Percentiles rank a stretch among this genome's conserved stretches.
Evolutionary conservation across 225 moss, liverwort and hornwort species (phyloP).

Genomic region (Takakia lepidozioides): DNA sequence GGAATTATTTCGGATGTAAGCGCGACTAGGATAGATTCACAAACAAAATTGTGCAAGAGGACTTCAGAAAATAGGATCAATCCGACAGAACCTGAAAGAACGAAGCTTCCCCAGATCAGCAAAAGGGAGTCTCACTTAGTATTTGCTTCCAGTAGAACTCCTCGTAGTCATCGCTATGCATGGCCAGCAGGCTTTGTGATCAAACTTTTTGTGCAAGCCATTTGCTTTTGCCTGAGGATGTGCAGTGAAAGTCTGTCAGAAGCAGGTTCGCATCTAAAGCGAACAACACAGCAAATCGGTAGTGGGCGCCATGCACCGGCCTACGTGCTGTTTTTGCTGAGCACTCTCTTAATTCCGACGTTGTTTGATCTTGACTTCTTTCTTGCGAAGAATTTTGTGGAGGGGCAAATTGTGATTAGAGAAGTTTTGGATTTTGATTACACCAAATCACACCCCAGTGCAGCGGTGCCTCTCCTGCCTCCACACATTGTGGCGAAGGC

Average conservation of each 20-base stretch:
- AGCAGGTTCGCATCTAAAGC: too few relatives aligned
- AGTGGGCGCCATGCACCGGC: slow-evolving; percentile 29
- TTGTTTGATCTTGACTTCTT: slow-evolving; percentile 43
- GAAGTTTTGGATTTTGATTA: slow-evolving; percentile 68
- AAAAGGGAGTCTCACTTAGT: too few relatives aligned
- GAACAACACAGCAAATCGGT: too few relatives aligned
- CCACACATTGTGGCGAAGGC: slow-evolving; percentile 34
- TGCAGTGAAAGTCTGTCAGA: too few relatives aligned
- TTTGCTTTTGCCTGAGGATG: not conserved
- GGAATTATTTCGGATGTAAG: too few relatives aligned
- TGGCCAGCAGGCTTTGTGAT: not conserved
- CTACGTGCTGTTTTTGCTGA: slow-evolving; percentile 41
- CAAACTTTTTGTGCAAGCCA: not conserved
- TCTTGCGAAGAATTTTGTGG: slow-evolving; percentile 37
- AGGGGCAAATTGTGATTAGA: slow-evolving; percentile 40
- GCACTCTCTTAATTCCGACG: slow-evolving; percentile 50
- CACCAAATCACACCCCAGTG: slow-evolving; percentile 34
- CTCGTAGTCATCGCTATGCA: not conserved
- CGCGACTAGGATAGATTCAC: too few relatives aligned
- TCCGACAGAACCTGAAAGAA: too few relatives aligned
- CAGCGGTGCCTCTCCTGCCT: slow-evolving; percentile 38
- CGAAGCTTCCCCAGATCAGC: too few relatives aligned
- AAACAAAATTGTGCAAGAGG: too few relatives aligned
- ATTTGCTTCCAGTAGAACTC: too few relatives aligned
- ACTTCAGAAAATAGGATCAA: too few relatives aligned